A percentile compares a stretch with the other conserved stretches of the same genome.
phyloP scores from a whole-genome alignment of 192 early-diverging fungal species.

The Coemansia sp. region DNA sequence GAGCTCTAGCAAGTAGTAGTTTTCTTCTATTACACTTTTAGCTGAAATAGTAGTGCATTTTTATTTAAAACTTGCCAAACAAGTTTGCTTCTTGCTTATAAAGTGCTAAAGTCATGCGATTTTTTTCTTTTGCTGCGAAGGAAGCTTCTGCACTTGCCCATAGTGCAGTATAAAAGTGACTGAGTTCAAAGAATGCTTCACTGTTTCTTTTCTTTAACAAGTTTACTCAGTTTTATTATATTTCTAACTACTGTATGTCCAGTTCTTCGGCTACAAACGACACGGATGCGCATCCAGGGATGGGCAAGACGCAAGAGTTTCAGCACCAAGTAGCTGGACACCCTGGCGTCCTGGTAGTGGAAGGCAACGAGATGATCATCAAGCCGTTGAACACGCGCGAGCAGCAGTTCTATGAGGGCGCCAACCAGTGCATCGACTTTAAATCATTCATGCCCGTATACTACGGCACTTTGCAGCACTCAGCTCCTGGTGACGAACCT shows the following conservation, averaged over 20 bases:
- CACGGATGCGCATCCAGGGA: neutral
- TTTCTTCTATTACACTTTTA: constrained; percentile 9
- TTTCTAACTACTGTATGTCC: neutral
- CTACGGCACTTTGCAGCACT: constrained; percentile 59
- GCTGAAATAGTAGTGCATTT: constrained; percentile 6
- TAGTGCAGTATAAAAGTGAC: no score
- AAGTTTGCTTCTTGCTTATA: neutral
- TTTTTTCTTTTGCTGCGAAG: no score
- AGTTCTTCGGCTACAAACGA: neutral
- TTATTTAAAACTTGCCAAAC: neutral
- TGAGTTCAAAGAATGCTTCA: no score
- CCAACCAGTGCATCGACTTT: constrained; percentile 50
- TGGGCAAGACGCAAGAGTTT: constrained; percentile 37
- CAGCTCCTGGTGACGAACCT: constrained; percentile 9
- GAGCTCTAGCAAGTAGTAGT: neutral
- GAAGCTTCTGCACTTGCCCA: no score
- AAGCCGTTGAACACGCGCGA: constrained; percentile 71
- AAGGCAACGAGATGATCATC: constrained; percentile 65
- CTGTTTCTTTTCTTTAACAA: constrained; percentile 1
- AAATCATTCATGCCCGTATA: constrained; percentile 67
- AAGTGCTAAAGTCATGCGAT: no score
- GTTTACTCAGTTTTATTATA: neutral
- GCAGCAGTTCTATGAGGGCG: constrained; percentile 69
- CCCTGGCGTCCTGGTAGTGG: constrained; percentile 61
- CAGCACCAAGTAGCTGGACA: constrained; percentile 83